These are phyloP conservation scores for Xylariaceae sp. DNA, from an alignment of 2,329 filamentous ascomycete species.

Conservation along the genomic window DNA sequence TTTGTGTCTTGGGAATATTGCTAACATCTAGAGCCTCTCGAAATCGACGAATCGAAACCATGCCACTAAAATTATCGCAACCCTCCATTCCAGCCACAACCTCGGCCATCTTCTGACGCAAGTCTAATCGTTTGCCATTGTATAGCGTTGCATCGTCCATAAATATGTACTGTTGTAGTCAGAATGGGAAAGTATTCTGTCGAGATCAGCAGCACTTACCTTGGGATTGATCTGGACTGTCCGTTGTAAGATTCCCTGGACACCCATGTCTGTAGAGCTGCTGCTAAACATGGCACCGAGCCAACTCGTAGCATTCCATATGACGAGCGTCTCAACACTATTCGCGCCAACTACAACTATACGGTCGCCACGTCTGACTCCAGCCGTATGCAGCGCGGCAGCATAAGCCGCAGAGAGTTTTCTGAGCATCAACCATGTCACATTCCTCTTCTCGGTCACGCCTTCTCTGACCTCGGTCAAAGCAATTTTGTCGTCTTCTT, in stretches of 20 bases:
- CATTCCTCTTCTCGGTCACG: constrained; percentile 56
- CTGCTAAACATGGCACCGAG: constrained; percentile 78
- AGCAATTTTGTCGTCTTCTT: constrained; percentile 74
- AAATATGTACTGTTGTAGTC: constrained; percentile 66
- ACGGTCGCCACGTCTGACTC: constrained; percentile 73
- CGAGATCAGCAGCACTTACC: constrained; percentile 42
- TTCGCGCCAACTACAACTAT: constrained; percentile 79
- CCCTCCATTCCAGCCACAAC: constrained; percentile 67
- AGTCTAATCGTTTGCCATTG: constrained; percentile 75
- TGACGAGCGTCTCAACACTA: constrained; percentile 73
- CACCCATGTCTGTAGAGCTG: constrained; percentile 83
- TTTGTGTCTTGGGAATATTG: constrained; percentile 54
- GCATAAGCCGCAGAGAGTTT: constrained; percentile 62
- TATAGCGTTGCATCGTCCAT: constrained; percentile 82
- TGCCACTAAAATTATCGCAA: constrained; percentile 64
- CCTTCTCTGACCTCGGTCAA: constrained; percentile 77
- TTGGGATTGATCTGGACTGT: constrained; percentile 76
- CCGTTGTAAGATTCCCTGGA: constrained; percentile 76
- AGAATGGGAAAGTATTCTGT: not conserved
- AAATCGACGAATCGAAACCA: constrained; percentile 73
- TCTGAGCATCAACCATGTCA: constrained; percentile 73
- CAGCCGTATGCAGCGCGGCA: constrained; percentile 69
- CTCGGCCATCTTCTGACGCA: constrained; percentile 73
- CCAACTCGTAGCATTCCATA: constrained; percentile 72
- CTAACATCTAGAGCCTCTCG: constrained; percentile 63